Conservation (phyloP, 345 rosid genomes). For the Ailanthus altissimus region DNA sequence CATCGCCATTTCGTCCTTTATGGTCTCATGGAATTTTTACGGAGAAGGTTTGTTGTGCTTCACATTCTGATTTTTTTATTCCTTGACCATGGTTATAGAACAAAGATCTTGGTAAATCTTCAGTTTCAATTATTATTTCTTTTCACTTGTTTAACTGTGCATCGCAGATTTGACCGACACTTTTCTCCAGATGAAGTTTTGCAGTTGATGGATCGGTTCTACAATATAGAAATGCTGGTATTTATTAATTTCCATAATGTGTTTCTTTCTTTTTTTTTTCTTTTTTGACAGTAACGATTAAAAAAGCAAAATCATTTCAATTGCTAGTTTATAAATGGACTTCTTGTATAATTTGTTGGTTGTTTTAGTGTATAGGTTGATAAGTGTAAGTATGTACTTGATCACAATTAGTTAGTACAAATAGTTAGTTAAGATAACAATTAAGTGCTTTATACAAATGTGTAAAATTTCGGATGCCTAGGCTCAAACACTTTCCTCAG, state of each 20-base stretch:
- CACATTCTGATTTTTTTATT: not conserved
- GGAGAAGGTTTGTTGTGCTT: constrained; percentile 62
- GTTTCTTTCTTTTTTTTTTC: not conserved
- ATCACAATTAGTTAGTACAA: not conserved
- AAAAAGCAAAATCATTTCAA: not conserved
- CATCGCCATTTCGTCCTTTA: constrained; percentile 93
- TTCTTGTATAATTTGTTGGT: not conserved
- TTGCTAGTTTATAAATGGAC: not conserved
- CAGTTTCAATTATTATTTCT: not conserved
- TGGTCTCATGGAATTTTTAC: constrained; percentile 89
- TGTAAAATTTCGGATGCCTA: not conserved
- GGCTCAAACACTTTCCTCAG: not conserved
- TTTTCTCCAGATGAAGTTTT: constrained; percentile 92
- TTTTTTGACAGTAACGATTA: not conserved
- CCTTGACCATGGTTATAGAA: not conserved
- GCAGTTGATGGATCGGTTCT: constrained; percentile 89
- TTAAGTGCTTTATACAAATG: not conserved
- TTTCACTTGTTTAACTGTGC: constrained; percentile 13
- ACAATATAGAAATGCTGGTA: constrained; percentile 96
- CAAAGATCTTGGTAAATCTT: constrained; percentile 8
- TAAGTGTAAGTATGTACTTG: not conserved
- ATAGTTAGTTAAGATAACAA: not conserved
- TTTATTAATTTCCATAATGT: not conserved
- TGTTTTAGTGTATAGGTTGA: constrained; percentile 9
- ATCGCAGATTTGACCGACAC: constrained; percentile 69